Base-by-base conservation (phyloP, 768 basidiomycete species). In the Serpula lacrymans region DNA sequence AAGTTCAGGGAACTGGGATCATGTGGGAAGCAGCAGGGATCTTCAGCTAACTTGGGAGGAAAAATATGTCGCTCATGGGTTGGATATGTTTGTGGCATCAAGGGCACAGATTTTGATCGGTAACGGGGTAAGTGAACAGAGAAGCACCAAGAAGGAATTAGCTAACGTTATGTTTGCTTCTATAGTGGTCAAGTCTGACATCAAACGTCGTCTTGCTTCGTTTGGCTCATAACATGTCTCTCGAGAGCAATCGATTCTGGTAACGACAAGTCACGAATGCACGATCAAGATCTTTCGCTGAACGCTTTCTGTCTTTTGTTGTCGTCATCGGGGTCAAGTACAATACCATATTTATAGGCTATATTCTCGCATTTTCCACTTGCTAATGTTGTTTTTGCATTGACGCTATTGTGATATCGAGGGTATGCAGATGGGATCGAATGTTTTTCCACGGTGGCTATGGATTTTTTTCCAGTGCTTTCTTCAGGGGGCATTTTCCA, bases 71-170 rank as follows among this genome's bases (percentile, higher is more conserved):
- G 58, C 58, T 0, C 69, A 73, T 49, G 70, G 68, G 32, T 47
- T 76, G 26, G 76, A 78, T 45, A 78, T 78, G 72, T 54, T 67
- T 9, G 61, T 76, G 28, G 72, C 68, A 2, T 54, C 65, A 43
- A 56, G 60, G 38, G 72, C 72, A 5, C 70, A 75, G 39, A 61
- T 68, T 18, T 71, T 78, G 50, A 56, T 76, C 26, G 76, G 74
- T 6, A 77, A 78, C 34, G 76, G 75, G 53, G 72, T 72, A 42
- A 51, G 72, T 55, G 5, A 6, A 33, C 10, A n/a, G 14, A 6
- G 34, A 3, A 6, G 2, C 16, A n/a, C n/a, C n/a, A n/a, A n/a
- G n/a, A n/a, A n/a, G 31, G 16, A 26, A 25, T 12, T 8, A 27
- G 37, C 33, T 46, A 31, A 47, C 41, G n/a, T 8, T n/a, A 16